A percentile compares a stretch with the other conserved stretches of the same genome.
Conservation (phyloP, 1,284 basidiomycete genomes). For the Rhodotorula sp. region DNA sequence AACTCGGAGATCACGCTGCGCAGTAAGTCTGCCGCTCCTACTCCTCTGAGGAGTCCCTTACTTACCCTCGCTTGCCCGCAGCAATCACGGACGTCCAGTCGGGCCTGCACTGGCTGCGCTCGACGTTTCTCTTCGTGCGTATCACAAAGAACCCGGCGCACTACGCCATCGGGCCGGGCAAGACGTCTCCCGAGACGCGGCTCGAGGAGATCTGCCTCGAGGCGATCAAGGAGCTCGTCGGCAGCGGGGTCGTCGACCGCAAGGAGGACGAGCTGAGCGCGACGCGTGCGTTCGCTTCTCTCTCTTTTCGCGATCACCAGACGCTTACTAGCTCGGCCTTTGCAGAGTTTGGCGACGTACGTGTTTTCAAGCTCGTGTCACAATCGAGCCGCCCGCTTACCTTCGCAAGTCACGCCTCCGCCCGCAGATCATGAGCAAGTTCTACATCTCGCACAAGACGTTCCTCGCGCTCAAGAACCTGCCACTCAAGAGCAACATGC, state of each 20-base stretch:
- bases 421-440: conserved; percentile 41
- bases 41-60: no score
- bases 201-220: conserved; percentile 44
- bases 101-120: conserved; percentile 65
- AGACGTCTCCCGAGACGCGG: conserved; percentile 31
- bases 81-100: conserved; percentile 66
- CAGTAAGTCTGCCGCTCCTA: conserved; percentile 47
- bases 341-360: conserved; percentile 36
- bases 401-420: background rate
- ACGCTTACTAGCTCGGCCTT: rapidly evolving
- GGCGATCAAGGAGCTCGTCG: conserved; percentile 38
- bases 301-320: background rate
- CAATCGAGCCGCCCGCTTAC: no score
- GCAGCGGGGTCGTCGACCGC: conserved; percentile 37
- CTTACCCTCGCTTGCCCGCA: background rate
- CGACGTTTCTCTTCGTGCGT: conserved; percentile 77
- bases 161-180: conserved; percentile 58
- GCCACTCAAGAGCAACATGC: conserved; percentile 31
- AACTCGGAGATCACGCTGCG: conserved; percentile 88
- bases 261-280: conserved; percentile 13
- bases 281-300: conserved; percentile 11
- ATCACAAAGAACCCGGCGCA: conserved; percentile 76
- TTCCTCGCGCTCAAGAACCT: conserved; percentile 40
- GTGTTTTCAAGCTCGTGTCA: background rate
- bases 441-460: conserved; percentile 40